phyloP scores from a whole-genome alignment of 2,329 filamentous ascomycete species.

The Aphanoascus verrucosus region DNA sequence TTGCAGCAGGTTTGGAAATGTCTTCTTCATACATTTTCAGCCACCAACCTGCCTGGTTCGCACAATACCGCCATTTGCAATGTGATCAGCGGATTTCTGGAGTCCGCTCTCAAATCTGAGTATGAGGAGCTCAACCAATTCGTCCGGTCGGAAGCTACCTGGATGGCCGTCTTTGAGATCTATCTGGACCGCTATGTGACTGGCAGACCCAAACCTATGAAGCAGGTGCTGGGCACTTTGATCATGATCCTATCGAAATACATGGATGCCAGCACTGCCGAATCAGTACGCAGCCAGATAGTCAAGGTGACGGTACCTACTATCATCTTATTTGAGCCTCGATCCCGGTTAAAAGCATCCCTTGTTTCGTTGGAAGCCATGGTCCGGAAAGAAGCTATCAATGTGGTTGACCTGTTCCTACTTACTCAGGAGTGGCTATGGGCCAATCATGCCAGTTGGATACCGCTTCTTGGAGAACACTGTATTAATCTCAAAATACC shows the following conservation, averaged over 20 bases:
- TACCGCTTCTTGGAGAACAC: slow-evolving; percentile 25
- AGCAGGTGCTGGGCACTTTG: slow-evolving; percentile 35
- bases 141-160: slow-evolving; percentile 26
- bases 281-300: slow-evolving; percentile 21
- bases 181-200: slow-evolving; percentile 34
- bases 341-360: slow-evolving; percentile 30
- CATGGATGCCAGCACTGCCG: slow-evolving; percentile 18
- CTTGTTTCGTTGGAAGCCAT: slow-evolving; percentile 30
- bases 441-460: slow-evolving; percentile 26
- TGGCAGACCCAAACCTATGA: slow-evolving; percentile 36
- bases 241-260: slow-evolving; percentile 26
- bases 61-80: slow-evolving; percentile 38
- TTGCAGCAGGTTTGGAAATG: slow-evolving; percentile 30
- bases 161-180: slow-evolving; percentile 33
- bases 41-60: slow-evolving; percentile 27
- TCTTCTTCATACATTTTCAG: slow-evolving; percentile 33
- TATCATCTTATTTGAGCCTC: slow-evolving; percentile 31
- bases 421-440: slow-evolving; percentile 27
- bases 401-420: slow-evolving; percentile 24
- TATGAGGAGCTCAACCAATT: slow-evolving; percentile 26
- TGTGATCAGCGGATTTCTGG: slow-evolving; percentile 36
- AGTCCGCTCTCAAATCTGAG: slow-evolving; percentile 27
- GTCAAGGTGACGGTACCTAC: slow-evolving; percentile 26
- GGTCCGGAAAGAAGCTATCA: slow-evolving; percentile 30
- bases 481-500: slow-evolving; percentile 25